Conservation (phyloP, 345 rosid species). For the Microcos paniculata region DNA sequence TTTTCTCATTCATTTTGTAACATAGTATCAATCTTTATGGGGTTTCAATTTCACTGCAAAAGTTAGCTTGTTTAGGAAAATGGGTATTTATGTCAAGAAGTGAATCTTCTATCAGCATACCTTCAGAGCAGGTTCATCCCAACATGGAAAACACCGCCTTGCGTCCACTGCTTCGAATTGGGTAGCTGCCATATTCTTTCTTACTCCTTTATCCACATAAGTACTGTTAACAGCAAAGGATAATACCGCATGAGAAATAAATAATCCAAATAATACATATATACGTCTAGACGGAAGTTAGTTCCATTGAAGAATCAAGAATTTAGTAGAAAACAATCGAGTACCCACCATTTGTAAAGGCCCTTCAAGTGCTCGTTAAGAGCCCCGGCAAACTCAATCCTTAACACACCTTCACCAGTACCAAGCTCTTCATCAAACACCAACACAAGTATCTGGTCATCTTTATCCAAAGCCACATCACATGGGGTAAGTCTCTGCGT, state of each 20-base stretch:
- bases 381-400: constrained; percentile 32
- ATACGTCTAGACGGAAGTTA: background rate
- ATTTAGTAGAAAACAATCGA: background rate
- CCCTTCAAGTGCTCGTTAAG: constrained; percentile 44
- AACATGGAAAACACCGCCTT: constrained; percentile 51
- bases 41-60: background rate
- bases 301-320: background rate
- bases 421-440: constrained; percentile 31
- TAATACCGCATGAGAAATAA: background rate
- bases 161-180: constrained; percentile 50
- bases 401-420: constrained; percentile 33
- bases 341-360: constrained; percentile 46
- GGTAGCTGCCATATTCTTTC: constrained; percentile 46
- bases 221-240: constrained; percentile 23
- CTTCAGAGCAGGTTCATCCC: constrained; percentile 57
- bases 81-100: background rate
- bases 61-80: background rate
- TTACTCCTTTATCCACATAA: constrained; percentile 31
- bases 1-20: background rate
- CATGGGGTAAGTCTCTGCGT: constrained; percentile 24
- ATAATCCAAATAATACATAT: background rate
- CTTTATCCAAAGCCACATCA: constrained; percentile 30
- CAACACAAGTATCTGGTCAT: constrained; percentile 44
- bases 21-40: background rate
- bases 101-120: constrained; percentile 13